Percentiles rank a stretch among this genome's conserved stretches.
Evolutionary conservation across 176 grass and related monocot species (phyloP).

Genomic region (Eragrostis curvula): DNA sequence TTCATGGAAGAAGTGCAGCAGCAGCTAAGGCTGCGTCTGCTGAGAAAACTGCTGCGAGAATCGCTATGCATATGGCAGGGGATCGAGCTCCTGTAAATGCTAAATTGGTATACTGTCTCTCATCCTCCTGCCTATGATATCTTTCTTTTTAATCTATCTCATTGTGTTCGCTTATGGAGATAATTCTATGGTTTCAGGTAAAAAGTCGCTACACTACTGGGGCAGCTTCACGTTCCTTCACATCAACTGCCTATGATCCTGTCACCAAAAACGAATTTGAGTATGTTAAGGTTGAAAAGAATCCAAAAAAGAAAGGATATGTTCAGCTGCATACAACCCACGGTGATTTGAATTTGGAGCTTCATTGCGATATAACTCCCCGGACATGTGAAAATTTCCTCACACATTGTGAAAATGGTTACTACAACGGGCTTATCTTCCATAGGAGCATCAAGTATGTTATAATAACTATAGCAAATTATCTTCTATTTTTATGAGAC

Average conservation of each 20-base stretch:
- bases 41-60: conserved; percentile 93
- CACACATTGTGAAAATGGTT: conserved; percentile 96
- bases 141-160: conserved; percentile 13
- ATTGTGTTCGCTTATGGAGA: conserved; percentile 24
- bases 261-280: conserved; percentile 91
- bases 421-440: conserved; percentile 91
- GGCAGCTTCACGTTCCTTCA: conserved; percentile 93
- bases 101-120: conserved; percentile 72
- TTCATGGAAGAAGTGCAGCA: conserved; percentile 90
- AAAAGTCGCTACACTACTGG: conserved; percentile 93
- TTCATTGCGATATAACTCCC: conserved; percentile 97
- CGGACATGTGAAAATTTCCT: conserved; percentile 95
- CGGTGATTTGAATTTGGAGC: conserved; percentile 93
- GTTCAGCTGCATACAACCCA: conserved; percentile 94
- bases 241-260: conserved; percentile 93
- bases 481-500: conserved; percentile 8
- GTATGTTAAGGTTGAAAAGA: conserved; percentile 93
- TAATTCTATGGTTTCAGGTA: conserved; percentile 67
- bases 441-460: conserved; percentile 90
- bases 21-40: conserved; percentile 81
- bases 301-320: conserved; percentile 99
- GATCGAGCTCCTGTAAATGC: conserved; percentile 87
- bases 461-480: background rate
- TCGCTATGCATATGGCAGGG: conserved; percentile 92
- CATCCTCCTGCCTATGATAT: background rate